Conservation (phyloP, 768 basidiomycete genomes). For the Serendipita sp. region DNA sequence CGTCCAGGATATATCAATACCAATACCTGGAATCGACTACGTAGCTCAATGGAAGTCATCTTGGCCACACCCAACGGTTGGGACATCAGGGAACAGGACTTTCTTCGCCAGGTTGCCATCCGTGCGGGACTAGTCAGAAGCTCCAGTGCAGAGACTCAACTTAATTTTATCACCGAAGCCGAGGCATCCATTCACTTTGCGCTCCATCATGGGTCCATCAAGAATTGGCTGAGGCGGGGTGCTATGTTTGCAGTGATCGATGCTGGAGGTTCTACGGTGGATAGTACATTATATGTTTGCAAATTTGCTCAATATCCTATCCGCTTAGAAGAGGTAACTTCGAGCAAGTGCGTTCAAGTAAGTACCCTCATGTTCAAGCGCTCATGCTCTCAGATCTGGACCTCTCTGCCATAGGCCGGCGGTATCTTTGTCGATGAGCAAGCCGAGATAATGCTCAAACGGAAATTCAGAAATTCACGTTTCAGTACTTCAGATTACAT, state of each 20-base stretch:
- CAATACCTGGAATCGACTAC: constrained; percentile 12
- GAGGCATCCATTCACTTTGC: constrained; percentile 13
- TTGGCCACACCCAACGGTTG: constrained; percentile 17
- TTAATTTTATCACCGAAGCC: constrained; percentile 7
- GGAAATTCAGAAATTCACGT: background rate
- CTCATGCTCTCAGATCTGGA: background rate
- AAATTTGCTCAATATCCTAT: background rate
- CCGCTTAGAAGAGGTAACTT: background rate
- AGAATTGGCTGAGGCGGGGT: background rate
- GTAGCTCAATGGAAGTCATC: constrained; percentile 13
- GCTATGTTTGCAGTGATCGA: background rate
- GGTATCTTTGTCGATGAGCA: background rate
- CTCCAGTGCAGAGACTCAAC: constrained; percentile 11
- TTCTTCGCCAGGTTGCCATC: constrained; percentile 15
- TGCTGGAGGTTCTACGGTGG: background rate
- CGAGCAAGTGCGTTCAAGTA: background rate
- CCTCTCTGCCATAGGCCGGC: background rate
- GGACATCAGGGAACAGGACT: constrained; percentile 15
- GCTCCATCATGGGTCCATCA: background rate
- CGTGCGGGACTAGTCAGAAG: constrained; percentile 8
- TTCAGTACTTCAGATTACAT: background rate
- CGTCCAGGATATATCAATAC: constrained; percentile 10
- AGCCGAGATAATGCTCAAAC: constrained; percentile 2
- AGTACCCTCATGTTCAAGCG: background rate
- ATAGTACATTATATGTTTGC: constrained; percentile 4